Evolutionary conservation across 129 eudicot genomes (phyloP), one percentile per base, ranked within the genome.

Genomic region (Lactuca sativa): DNA sequence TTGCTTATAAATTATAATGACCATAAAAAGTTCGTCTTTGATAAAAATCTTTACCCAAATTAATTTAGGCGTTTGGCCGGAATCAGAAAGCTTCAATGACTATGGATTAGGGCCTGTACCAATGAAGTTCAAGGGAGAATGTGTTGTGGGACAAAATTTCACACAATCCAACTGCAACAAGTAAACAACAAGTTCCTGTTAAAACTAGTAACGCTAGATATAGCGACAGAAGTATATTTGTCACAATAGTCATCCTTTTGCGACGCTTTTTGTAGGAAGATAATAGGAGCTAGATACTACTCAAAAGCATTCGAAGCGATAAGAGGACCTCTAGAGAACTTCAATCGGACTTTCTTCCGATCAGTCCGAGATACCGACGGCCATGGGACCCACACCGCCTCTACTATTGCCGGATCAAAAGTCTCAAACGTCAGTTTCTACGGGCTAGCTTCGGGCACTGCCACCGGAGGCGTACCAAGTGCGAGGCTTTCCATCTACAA

Each of bases 401-500:
- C 95, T 34, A 88, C 86, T 0, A 79, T 85, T 5, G 95, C 95
- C 3, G 95, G 95, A 34, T 80, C 95, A 9, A 62, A 69, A 36
- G 95, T 88, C 8, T 58, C 65, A 3, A 73, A 78, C 14, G 77
- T 44, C 40, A 76, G 82, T 66, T 48, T 82, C 43, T 56, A 64
- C 11, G 91, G 95, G 56, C 73, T 85, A 49, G 91, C 62, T 9
- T 73, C 69, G 30, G 95, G 95, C 32, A 88, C 81, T 0, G 86
- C 86, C 31, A 85, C 80, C 17, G 95, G 95, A 60, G 90, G 88
- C 1, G 85, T 88, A 57, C 84, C 90, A 73, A 76, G 81, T 56
- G 95, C 88, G 56, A 62, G 95, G 59, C 82, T 88, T 31, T 75
- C 90, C 71, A 85, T 82, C 72, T 85, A 88, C 81, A 88, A 88